A percentile compares a stretch with the other conserved stretches of the same genome.
These are phyloP conservation scores for Penicillium longicatenatum DNA, from an alignment of 495 filamentous ascomycete species.

Conservation along the genomic window DNA sequence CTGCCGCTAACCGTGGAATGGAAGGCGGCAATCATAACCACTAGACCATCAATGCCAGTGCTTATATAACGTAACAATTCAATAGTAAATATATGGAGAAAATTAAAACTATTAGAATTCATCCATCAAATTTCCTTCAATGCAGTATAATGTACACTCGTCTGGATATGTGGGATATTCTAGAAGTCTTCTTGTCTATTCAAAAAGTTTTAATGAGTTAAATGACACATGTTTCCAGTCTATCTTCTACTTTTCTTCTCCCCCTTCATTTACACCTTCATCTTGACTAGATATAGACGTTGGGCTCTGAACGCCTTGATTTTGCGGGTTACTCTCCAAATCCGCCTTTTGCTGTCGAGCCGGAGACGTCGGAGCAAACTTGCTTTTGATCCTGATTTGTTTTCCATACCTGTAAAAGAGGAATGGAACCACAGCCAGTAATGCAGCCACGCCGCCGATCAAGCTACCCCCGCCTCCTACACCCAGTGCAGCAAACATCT, in stretches of 20 bases:
- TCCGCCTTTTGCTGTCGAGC: background rate
- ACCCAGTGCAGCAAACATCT: constrained; percentile 49
- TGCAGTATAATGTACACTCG: too few species aligned
- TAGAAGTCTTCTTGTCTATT: too few species aligned
- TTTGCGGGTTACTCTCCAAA: background rate
- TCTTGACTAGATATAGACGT: background rate
- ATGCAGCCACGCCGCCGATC: constrained; percentile 44
- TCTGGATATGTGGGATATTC: too few species aligned
- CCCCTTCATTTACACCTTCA: background rate
- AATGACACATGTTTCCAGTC: too few species aligned
- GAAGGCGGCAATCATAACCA: constrained; percentile 4
- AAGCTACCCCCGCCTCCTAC: constrained; percentile 52
- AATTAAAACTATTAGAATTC: too few species aligned
- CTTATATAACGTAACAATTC: background rate
- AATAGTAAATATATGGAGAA: too few species aligned
- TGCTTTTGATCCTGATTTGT: constrained; percentile 40
- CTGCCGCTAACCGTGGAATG: background rate
- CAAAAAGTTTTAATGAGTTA: too few species aligned
- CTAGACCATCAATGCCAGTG: constrained; percentile 2
- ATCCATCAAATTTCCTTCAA: too few species aligned
- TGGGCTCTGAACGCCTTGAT: background rate
- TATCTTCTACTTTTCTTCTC: background rate
- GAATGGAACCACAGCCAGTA: constrained; percentile 51
- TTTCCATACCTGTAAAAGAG: constrained; percentile 54
- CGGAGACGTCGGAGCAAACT: constrained; percentile 35